Conservation (phyloP, 805 yeast genomes). For the Candida ipomoeae region DNA sequence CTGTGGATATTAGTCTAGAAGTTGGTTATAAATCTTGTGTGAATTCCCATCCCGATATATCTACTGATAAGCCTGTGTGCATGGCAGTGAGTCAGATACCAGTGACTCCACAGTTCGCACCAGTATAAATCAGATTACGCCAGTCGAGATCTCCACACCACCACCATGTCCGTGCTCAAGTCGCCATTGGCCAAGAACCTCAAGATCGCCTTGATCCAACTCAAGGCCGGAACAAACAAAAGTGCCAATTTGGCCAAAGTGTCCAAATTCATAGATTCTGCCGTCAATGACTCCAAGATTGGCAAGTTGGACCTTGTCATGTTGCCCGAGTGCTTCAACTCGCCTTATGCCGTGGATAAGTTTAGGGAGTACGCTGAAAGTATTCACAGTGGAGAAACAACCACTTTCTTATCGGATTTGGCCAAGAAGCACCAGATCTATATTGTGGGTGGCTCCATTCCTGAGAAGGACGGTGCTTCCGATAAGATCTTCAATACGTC, state of each 20-base stretch:
- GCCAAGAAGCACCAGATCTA: constrained; percentile 64
- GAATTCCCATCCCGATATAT: too few species aligned
- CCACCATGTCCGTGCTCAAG: constrained; percentile 23
- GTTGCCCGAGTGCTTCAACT: constrained; percentile 93
- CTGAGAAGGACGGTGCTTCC: constrained; percentile 52
- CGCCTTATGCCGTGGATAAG: constrained; percentile 86
- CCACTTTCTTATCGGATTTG: constrained; percentile 54
- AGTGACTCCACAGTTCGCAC: constrained; percentile 3
- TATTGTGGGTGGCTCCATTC: constrained; percentile 89
- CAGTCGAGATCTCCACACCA: neutral
- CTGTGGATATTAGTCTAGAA: too few species aligned
- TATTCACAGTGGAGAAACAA: constrained; percentile 73
- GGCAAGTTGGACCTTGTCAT: constrained; percentile 63
- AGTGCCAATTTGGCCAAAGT: constrained; percentile 71
- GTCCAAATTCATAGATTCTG: constrained; percentile 56
- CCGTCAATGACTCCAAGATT: constrained; percentile 37
- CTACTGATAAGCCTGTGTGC: too few species aligned
- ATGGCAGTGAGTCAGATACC: neutral
- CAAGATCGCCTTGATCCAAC: constrained; percentile 80
- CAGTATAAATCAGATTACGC: neutral
- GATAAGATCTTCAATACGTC: constrained; percentile 64
- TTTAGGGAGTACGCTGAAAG: constrained; percentile 84
- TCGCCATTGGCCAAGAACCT: constrained; percentile 51
- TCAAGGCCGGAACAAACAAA: constrained; percentile 79
- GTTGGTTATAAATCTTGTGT: too few species aligned